Evolutionary conservation across 2,329 filamentous ascomycete species (phyloP).

Genomic region (Grosmannia clavigera): DNA sequence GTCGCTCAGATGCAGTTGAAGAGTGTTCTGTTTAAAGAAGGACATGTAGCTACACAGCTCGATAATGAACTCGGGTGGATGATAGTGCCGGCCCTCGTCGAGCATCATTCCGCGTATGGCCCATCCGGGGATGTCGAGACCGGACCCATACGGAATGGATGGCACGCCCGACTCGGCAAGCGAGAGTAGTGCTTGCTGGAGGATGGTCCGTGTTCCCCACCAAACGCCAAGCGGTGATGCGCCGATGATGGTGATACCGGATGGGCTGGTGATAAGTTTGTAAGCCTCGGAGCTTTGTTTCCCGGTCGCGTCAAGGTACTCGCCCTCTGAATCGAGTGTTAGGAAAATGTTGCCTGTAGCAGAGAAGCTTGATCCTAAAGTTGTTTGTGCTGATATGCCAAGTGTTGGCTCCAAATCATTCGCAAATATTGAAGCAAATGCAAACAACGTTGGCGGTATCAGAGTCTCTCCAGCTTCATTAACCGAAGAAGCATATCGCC

Average conservation of each 20-base stretch:
- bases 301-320: slow-evolving; percentile 32
- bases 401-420: slow-evolving; percentile 16
- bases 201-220: slow-evolving; percentile 44
- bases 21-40: slow-evolving; percentile 48
- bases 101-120: slow-evolving; percentile 35
- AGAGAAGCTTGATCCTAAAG: slow-evolving; percentile 15
- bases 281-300: slow-evolving; percentile 37
- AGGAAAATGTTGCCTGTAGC: slow-evolving; percentile 26
- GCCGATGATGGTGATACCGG: slow-evolving; percentile 33
- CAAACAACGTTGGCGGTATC: slow-evolving; percentile 35
- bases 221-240: slow-evolving; percentile 42
- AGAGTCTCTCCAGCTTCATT: slow-evolving; percentile 35
- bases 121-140: slow-evolving; percentile 38
- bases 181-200: slow-evolving; percentile 31
- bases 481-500: slow-evolving; percentile 23
- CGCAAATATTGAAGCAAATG: slow-evolving; percentile 35
- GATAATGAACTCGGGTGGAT: slow-evolving; percentile 38
- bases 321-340: slow-evolving; percentile 28
- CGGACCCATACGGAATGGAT: slow-evolving; percentile 27
- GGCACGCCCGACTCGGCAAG: slow-evolving; percentile 22
- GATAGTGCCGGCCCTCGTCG: slow-evolving; percentile 43
- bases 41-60: slow-evolving; percentile 49
- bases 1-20: slow-evolving; percentile 46
- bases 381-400: slow-evolving; percentile 12
- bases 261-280: slow-evolving; percentile 25